Evolutionary conservation across 2,329 filamentous ascomycete genomes (phyloP).

Genomic region (Apiospora malaysiana): DNA sequence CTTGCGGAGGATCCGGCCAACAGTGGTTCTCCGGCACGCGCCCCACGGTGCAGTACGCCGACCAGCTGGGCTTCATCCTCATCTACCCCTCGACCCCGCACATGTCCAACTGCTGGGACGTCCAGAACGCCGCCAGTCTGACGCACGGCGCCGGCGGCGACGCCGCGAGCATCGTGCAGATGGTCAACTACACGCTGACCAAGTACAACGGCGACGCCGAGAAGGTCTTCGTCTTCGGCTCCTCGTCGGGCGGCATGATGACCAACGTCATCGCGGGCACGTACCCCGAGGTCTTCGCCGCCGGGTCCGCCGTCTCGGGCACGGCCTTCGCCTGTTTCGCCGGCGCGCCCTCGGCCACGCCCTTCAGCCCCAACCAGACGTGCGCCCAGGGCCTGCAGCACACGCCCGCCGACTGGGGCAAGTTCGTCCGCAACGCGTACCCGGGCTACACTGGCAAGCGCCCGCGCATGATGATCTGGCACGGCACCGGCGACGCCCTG

Average conservation of each 20-base stretch:
- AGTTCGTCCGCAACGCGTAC: constrained; percentile 41
- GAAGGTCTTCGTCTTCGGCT: constrained; percentile 27
- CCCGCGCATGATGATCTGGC: constrained; percentile 43
- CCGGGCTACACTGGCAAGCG: constrained; percentile 42
- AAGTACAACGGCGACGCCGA: constrained; percentile 25
- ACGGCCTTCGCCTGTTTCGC: constrained; percentile 29
- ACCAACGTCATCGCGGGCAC: constrained; percentile 31
- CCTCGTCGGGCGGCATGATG: constrained; percentile 31
- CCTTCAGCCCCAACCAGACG: constrained; percentile 30
- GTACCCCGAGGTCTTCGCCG: constrained; percentile 32
- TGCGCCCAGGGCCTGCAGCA: constrained; percentile 30
- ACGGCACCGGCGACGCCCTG: constrained; percentile 42
- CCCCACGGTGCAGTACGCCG: constrained; percentile 27
- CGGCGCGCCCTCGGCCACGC: constrained; percentile 28
- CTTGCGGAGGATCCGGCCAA: constrained; percentile 25
- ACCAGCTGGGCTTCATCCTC: constrained; percentile 27
- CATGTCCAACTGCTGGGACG: constrained; percentile 32
- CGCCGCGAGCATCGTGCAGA: constrained; percentile 29
- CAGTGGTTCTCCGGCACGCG: constrained; percentile 29
- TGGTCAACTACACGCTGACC: constrained; percentile 30
- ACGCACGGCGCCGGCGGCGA: constrained; percentile 31
- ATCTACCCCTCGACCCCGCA: constrained; percentile 27
- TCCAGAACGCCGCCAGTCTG: constrained; percentile 29
- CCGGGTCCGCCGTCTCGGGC: constrained; percentile 28
- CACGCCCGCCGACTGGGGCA: constrained; percentile 38